Evolutionary conservation across 2,329 filamentous ascomycete genomes (phyloP).

Genomic region (Hirsutella thompsonii): DNA sequence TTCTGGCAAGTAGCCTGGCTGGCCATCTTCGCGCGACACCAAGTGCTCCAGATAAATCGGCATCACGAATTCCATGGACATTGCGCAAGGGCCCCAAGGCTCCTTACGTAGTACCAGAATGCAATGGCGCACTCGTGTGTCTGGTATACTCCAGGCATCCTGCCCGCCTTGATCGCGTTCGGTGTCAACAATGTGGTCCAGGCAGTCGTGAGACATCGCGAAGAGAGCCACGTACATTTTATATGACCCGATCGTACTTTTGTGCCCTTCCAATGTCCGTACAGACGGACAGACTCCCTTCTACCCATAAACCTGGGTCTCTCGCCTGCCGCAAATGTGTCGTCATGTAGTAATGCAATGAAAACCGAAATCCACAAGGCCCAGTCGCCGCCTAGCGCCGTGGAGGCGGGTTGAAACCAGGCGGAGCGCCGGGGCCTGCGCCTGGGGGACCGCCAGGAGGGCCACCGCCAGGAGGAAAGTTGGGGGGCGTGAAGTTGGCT

Average conservation of each 20-base stretch:
- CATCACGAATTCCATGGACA: too few relatives aligned
- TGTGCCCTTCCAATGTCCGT: slow-evolving; percentile 1
- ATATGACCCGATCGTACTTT: slow-evolving; percentile 1
- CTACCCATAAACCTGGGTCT: slow-evolving; percentile 10
- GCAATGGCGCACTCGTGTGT: too few relatives aligned
- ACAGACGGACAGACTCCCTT: neutral
- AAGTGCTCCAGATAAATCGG: too few relatives aligned
- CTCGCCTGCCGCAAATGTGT: slow-evolving; percentile 11
- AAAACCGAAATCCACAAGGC: slow-evolving; percentile 11
- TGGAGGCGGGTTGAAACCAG: slow-evolving; percentile 66
- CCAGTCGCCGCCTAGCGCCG: slow-evolving; percentile 32
- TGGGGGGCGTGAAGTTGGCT: slow-evolving; percentile 4
- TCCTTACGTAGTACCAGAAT: too few relatives aligned
- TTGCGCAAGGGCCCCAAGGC: too few relatives aligned
- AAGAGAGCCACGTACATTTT: slow-evolving; percentile 6
- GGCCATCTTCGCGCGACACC: too few relatives aligned
- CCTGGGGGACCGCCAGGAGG: slow-evolving; percentile 8
- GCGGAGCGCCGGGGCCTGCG: slow-evolving; percentile 39
- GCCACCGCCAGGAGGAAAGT: slow-evolving; percentile 7
- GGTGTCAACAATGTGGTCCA: slow-evolving; percentile 3
- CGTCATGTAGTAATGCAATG: slow-evolving; percentile 11
- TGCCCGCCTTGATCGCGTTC: neutral
- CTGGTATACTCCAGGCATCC: neutral
- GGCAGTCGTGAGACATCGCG: neutral
- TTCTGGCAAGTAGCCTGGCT: too few relatives aligned